phyloP scores from a whole-genome alignment of 2,329 filamentous ascomycete genomes.

The Fusarium agapanthi region DNA sequence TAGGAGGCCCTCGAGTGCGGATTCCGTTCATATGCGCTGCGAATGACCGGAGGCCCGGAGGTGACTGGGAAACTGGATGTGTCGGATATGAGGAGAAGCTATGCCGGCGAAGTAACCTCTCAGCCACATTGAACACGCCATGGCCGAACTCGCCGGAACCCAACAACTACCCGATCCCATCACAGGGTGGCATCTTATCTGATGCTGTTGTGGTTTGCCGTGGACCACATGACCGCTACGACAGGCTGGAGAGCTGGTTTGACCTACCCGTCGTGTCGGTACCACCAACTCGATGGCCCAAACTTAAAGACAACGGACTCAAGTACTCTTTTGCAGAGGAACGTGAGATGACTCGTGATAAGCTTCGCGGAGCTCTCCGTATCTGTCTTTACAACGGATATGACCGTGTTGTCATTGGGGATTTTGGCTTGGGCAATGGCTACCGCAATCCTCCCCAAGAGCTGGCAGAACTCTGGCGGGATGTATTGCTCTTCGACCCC shows the following conservation, averaged over 20 bases:
- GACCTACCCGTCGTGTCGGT: slow-evolving; percentile 78
- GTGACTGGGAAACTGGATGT: slow-evolving; percentile 78
- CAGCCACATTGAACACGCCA: slow-evolving; percentile 71
- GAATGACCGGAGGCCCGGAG: slow-evolving; percentile 78
- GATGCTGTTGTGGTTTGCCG: slow-evolving; percentile 77
- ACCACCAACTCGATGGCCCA: slow-evolving; percentile 76
- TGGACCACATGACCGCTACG: slow-evolving; percentile 72
- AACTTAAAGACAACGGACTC: slow-evolving; percentile 72
- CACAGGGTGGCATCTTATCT: slow-evolving; percentile 75
- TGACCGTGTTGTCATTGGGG: slow-evolving; percentile 67
- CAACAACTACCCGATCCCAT: slow-evolving; percentile 75
- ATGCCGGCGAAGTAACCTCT: slow-evolving; percentile 77
- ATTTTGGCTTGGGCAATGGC: slow-evolving; percentile 71
- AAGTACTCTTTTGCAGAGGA: slow-evolving; percentile 78
- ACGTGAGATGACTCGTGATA: slow-evolving; percentile 75
- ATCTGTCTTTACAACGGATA: slow-evolving; percentile 72
- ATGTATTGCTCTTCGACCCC: slow-evolving; percentile 69
- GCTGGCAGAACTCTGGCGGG: slow-evolving; percentile 72
- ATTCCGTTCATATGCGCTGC: slow-evolving; percentile 77
- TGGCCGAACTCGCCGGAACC: slow-evolving; percentile 56
- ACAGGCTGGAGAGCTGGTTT: slow-evolving; percentile 63
- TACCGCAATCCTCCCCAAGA: slow-evolving; percentile 72
- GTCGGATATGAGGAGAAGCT: slow-evolving; percentile 69
- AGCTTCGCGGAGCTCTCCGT: slow-evolving; percentile 74
- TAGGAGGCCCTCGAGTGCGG: slow-evolving; percentile 47